These are phyloP conservation scores for Schwanniomyces vanrijiae DNA, from an alignment of 805 yeast genomes.

Conservation along the genomic window DNA sequence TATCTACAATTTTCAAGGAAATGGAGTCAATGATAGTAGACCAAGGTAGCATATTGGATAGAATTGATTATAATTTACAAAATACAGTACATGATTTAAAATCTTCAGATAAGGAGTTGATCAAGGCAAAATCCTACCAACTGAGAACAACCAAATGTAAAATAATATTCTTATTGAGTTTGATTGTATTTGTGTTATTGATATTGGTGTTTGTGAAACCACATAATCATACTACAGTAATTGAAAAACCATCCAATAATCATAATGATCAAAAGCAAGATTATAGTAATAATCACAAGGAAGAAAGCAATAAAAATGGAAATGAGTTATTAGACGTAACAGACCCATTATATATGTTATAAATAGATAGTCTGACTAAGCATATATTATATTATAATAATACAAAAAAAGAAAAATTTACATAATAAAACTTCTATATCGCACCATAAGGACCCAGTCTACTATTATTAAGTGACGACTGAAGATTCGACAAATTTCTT, in stretches of 20 bases:
- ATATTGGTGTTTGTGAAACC: conserved; percentile 73
- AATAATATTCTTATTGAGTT: conserved; percentile 67
- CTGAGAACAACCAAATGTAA: conserved; percentile 90
- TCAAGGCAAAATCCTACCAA: conserved; percentile 77
- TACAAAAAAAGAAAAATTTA: not conserved
- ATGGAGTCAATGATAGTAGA: conserved; percentile 90
- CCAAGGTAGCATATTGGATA: conserved; percentile 90
- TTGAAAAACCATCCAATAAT: conserved; percentile 34
- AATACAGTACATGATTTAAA: conserved; percentile 75
- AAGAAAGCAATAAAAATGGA: not conserved
- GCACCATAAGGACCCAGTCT: conserved; percentile 22
- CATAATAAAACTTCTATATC: not conserved
- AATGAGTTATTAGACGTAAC: not conserved
- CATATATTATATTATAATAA: not conserved
- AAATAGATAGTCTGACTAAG: not conserved
- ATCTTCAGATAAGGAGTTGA: conserved; percentile 74
- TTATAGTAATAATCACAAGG: not conserved
- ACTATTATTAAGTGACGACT: not conserved
- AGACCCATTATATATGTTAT: not conserved
- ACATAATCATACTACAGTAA: conserved; percentile 17
- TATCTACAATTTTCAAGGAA: conserved; percentile 89
- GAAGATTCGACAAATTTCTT: conserved; percentile 6
- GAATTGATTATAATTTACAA: conserved; percentile 89
- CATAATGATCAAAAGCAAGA: conserved; percentile 24
- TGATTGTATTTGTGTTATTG: conserved; percentile 70